Percentiles rank a stretch among this genome's conserved stretches.
These are phyloP conservation scores for Diplodia sapinea DNA, from an alignment of 2,329 filamentous ascomycete genomes.

Conservation along the genomic window DNA sequence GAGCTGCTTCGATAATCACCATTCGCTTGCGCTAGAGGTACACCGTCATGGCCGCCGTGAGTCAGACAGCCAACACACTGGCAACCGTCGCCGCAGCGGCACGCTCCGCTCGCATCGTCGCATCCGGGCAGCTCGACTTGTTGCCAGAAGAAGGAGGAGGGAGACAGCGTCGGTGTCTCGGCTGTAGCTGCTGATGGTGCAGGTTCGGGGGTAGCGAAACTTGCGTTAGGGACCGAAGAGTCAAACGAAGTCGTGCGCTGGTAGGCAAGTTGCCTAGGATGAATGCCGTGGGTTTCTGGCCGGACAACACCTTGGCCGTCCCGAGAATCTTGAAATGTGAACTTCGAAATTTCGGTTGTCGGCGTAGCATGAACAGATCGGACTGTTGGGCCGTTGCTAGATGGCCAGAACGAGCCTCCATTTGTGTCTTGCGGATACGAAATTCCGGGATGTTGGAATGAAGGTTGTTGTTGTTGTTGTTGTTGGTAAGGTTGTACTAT, in stretches of 20 bases:
- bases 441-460: conserved; percentile 8
- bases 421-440: conserved; percentile 23
- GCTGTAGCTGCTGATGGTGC: conserved; percentile 27
- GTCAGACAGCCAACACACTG: conserved; percentile 60
- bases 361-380: conserved; percentile 33
- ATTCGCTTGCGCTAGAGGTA: conserved; percentile 39
- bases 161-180: conserved; percentile 42
- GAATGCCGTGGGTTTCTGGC: not conserved
- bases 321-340: conserved; percentile 30
- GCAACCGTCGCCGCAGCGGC: conserved; percentile 60
- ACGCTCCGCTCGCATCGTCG: conserved; percentile 56
- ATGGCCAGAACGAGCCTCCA: conserved; percentile 7
- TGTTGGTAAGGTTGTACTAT: conserved; percentile 3
- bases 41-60: conserved; percentile 57
- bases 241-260: not conserved
- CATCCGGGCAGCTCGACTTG: conserved; percentile 50
- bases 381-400: not conserved
- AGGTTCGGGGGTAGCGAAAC: conserved; percentile 7
- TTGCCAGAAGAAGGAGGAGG: conserved; percentile 47
- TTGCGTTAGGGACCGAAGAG: not conserved
- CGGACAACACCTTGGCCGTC: not conserved
- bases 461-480: not conserved
- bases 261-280: not conserved
- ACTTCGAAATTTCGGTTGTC: conserved; percentile 34
- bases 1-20: not conserved